Conservation (phyloP, 1,139 yeast species). For the Taiozyma sp. region DNA sequence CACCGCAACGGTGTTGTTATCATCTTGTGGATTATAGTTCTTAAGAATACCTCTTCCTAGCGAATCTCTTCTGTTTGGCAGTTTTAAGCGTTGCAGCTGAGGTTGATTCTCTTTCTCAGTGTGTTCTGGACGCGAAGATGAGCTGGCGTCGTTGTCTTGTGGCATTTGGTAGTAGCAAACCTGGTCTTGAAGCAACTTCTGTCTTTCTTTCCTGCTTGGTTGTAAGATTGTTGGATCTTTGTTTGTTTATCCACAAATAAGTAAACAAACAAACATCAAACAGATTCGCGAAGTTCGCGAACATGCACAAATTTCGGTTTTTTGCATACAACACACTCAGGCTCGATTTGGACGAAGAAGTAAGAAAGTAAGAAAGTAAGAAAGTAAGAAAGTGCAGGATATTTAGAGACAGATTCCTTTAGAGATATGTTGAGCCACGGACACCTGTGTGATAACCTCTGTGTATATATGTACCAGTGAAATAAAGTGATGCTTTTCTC, state of each 20-base stretch:
- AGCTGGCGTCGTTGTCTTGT: neutral
- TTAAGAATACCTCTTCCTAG: slow-evolving; percentile 34
- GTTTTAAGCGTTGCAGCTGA: neutral
- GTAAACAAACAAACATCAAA: slow-evolving; percentile 5
- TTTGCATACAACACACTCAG: too few relatives aligned
- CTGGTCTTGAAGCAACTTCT: neutral
- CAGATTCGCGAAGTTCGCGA: neutral
- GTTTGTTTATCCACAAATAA: neutral
- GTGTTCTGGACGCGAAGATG: neutral
- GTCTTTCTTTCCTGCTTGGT: neutral
- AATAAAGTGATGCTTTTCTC: too few relatives aligned
- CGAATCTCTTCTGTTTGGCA: slow-evolving; percentile 30
- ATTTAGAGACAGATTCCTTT: too few relatives aligned
- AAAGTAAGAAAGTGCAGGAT: too few relatives aligned
- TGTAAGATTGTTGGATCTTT: neutral
- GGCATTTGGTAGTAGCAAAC: neutral
- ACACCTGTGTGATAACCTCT: too few relatives aligned
- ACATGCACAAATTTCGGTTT: too few relatives aligned
- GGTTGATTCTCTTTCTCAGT: slow-evolving; percentile 12
- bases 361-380: too few relatives aligned
- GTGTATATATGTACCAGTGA: too few relatives aligned
- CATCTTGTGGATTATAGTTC: slow-evolving; percentile 16
- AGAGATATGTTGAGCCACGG: too few relatives aligned
- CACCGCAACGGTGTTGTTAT: slow-evolving; percentile 27
- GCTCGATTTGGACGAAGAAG: too few relatives aligned